phyloP scores from a whole-genome alignment of 257 asterid genomes.

The Parsonsia alboflavescens region DNA sequence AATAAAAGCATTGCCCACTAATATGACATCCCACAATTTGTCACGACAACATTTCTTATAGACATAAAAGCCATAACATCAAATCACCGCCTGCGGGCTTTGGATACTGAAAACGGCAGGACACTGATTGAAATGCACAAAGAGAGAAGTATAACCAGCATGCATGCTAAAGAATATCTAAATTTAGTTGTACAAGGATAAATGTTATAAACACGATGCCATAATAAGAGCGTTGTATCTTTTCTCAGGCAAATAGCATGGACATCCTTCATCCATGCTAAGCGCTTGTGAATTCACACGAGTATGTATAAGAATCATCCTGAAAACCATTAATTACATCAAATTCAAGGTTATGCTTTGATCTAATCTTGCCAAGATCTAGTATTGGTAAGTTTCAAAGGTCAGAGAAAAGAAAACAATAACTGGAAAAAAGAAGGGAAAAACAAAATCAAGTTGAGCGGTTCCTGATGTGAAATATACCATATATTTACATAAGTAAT shows the following conservation, averaged over 20 bases:
- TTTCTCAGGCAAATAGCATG: background rate
- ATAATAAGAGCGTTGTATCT: background rate
- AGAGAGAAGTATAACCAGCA: background rate
- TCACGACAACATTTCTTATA: background rate
- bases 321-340: background rate
- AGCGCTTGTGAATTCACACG: background rate
- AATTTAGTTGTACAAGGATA: background rate
- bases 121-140: background rate
- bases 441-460: too few species aligned
- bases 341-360: background rate
- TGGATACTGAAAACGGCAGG: background rate
- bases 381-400: background rate
- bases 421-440: background rate
- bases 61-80: background rate
- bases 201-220: background rate
- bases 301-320: background rate
- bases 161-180: background rate
- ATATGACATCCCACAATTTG: background rate
- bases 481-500: constrained; percentile 4
- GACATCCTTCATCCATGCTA: background rate
- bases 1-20: background rate
- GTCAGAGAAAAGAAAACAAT: background rate
- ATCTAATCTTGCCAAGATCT: constrained; percentile 1
- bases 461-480: background rate
- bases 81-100: background rate